phyloP scores from a whole-genome alignment of 1,284 basidiomycete species.

The Somion occarium region DNA sequence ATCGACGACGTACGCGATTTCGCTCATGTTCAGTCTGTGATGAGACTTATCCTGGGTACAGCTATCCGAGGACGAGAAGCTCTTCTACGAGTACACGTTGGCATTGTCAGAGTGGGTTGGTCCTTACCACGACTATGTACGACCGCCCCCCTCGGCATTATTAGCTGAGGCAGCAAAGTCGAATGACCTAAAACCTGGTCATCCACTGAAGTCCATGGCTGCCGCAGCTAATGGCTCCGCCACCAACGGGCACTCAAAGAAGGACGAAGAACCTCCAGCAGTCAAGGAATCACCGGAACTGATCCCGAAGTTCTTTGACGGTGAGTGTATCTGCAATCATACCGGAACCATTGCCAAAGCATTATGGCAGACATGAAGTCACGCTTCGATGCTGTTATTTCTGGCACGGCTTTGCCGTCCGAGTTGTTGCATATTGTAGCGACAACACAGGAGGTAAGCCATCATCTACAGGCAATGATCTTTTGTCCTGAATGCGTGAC shows the following conservation, averaged over 20 bases:
- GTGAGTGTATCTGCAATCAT: conserved; percentile 29
- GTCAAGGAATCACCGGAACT: conserved; percentile 55
- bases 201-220: conserved; percentile 60
- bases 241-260: conserved; percentile 52
- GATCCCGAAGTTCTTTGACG: conserved; percentile 57
- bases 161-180: conserved; percentile 69
- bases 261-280: conserved; percentile 61
- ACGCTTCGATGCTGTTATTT: conserved; percentile 43
- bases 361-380: conserved; percentile 41
- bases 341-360: not conserved
- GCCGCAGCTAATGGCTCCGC: conserved; percentile 40
- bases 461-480: not conserved
- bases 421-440: conserved; percentile 66
- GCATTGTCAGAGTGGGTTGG: conserved; percentile 69
- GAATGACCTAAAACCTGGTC: conserved; percentile 63
- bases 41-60: conserved; percentile 21
- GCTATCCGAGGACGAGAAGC: conserved; percentile 60
- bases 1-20: conserved; percentile 43
- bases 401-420: conserved; percentile 35
- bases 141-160: conserved; percentile 62
- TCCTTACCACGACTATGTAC: conserved; percentile 65
- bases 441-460: conserved; percentile 64
- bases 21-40: not conserved
- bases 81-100: conserved; percentile 52
- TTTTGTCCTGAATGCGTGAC: conserved; percentile 4